These are phyloP conservation scores for Fraxinus sp. DNA, from an alignment of 305 asterid genomes.

Conservation along the genomic window DNA sequence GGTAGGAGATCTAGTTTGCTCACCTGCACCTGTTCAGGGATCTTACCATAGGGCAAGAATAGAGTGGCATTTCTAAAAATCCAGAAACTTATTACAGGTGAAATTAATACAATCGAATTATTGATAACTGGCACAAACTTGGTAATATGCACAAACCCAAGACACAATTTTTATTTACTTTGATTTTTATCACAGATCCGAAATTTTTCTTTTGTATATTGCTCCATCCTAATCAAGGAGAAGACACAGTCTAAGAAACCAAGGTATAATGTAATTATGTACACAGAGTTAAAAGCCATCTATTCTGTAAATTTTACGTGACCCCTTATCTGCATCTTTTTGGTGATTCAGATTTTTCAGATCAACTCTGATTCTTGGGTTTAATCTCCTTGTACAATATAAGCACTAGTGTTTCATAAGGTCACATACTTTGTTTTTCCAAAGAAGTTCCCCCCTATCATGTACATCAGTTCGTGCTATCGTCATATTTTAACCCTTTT, in stretches of 20 bases:
- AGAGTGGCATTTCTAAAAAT: background rate
- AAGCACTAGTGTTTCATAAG: background rate
- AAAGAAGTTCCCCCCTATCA: conserved; percentile 3
- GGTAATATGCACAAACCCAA: background rate
- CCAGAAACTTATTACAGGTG: background rate
- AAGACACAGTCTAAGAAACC: background rate
- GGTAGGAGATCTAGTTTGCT: conserved; percentile 3
- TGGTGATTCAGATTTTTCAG: background rate
- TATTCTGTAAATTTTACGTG: background rate
- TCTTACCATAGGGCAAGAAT: background rate
- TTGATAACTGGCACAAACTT: background rate
- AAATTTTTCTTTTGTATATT: background rate
- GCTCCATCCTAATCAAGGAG: background rate
- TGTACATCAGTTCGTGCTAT: conserved; percentile 5
- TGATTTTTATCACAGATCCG: background rate
- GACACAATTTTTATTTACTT: background rate
- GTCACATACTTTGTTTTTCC: background rate
- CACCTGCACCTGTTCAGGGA: background rate
- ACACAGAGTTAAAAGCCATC: background rate
- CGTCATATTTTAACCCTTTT: background rate
- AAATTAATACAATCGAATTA: background rate
- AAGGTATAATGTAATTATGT: background rate
- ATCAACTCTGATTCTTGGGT: background rate
- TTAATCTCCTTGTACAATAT: background rate
- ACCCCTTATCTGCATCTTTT: conserved; percentile 3